Conservation (phyloP, 805 yeast genomes). For the Saturnispora ahearnii region DNA sequence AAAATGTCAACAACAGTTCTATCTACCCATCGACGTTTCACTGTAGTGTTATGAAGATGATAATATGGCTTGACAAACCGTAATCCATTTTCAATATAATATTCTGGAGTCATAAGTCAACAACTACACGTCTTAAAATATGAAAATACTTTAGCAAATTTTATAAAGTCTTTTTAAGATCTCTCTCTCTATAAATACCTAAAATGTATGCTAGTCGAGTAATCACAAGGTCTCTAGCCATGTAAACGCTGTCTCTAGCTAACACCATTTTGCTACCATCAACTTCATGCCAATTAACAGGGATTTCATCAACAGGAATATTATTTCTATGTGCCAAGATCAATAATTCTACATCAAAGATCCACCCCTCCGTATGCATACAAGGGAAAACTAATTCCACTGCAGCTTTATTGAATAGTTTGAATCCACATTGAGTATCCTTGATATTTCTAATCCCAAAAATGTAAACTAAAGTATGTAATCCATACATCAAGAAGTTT, state of each 20-base stretch:
- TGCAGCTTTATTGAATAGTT: conserved; percentile 72
- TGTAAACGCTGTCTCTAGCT: conserved; percentile 79
- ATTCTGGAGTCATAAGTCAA: conserved; percentile 2
- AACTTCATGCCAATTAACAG: conserved; percentile 95
- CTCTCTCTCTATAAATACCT: conserved; percentile 54
- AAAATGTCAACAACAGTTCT: conserved; percentile 32
- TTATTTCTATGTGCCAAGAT: conserved; percentile 66
- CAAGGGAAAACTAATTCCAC: conserved; percentile 64
- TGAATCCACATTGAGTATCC: conserved; percentile 98
- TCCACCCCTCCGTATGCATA: conserved; percentile 97
- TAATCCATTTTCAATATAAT: conserved; percentile 6
- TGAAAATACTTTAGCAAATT: neutral
- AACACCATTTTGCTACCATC: conserved; percentile 90
- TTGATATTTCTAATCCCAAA: conserved; percentile 82
- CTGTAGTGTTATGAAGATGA: conserved; percentile 28
- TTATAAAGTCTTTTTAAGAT: conserved; percentile 2
- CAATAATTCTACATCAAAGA: conserved; percentile 89
- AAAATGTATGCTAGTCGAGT: conserved; percentile 81
- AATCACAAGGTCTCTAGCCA: conserved; percentile 91
- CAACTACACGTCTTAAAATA: neutral
- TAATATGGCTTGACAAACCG: conserved; percentile 33
- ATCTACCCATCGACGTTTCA: conserved; percentile 38
- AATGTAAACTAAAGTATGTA: conserved; percentile 75
- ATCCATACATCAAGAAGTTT: conserved; percentile 86
- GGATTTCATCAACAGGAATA: conserved; percentile 63